phyloP scores from a whole-genome alignment of 2,329 filamentous ascomycete genomes.

The Colletotrichum godetiae region DNA sequence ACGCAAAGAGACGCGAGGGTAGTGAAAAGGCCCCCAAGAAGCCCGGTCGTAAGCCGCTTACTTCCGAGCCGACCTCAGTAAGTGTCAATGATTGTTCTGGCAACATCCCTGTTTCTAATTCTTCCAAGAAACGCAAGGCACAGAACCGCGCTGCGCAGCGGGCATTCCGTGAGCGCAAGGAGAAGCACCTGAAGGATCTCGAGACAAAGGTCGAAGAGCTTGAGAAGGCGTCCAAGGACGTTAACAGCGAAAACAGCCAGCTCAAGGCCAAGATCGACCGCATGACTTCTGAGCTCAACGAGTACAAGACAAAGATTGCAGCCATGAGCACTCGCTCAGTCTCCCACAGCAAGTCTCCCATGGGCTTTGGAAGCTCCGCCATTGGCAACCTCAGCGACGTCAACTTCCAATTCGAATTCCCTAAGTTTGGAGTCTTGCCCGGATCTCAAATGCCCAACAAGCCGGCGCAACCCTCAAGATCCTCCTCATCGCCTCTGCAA shows the following conservation, averaged over 20 bases:
- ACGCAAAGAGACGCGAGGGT: slow-evolving; percentile 80
- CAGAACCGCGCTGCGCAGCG: slow-evolving; percentile 94
- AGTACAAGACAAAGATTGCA: slow-evolving; percentile 89
- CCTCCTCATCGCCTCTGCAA: slow-evolving; percentile 31
- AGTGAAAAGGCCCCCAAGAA: slow-evolving; percentile 93
- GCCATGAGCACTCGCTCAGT: slow-evolving; percentile 55
- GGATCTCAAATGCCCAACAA: slow-evolving; percentile 51
- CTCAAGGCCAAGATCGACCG: slow-evolving; percentile 90
- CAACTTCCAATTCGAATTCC: slow-evolving; percentile 96
- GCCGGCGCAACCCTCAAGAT: slow-evolving; percentile 16
- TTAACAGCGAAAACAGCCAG: slow-evolving; percentile 86
- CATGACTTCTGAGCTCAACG: slow-evolving; percentile 84
- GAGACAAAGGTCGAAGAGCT: slow-evolving; percentile 82
- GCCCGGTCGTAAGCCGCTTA: slow-evolving; percentile 94
- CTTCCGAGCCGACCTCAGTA: slow-evolving; percentile 95
- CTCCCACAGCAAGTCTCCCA: slow-evolving; percentile 48
- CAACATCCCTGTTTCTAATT: not conserved
- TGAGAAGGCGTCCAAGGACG: slow-evolving; percentile 84
- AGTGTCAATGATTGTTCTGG: slow-evolving; percentile 48
- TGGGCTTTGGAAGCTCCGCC: slow-evolving; percentile 59
- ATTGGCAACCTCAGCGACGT: slow-evolving; percentile 75
- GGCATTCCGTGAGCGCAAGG: slow-evolving; percentile 94
- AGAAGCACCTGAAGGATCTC: slow-evolving; percentile 87
- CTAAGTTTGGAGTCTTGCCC: slow-evolving; percentile 85
- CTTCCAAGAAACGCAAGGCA: slow-evolving; percentile 86